Conservation (phyloP, 2,329 filamentous ascomycete genomes). For the Coniella vitis region DNA sequence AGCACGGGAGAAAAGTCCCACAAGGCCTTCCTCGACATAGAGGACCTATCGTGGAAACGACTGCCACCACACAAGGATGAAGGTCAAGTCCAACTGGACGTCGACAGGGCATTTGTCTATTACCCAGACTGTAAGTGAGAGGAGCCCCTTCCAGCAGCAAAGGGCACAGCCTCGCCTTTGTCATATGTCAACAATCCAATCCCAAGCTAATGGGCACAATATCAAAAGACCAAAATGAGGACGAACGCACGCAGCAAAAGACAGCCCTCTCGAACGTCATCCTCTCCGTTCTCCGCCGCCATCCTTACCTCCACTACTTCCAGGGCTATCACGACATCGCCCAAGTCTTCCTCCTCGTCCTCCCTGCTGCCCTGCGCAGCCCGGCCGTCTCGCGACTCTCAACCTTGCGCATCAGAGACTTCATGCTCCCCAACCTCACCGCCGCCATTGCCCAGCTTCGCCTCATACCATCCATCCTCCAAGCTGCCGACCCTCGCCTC, state of each 20-base stretch:
- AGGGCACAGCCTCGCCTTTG: not conserved
- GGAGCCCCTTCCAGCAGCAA: not conserved
- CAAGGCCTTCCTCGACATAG: conserved; percentile 17
- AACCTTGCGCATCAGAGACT: conserved; percentile 85
- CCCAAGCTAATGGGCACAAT: no score
- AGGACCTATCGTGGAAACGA: conserved; percentile 43
- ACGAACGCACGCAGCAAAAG: conserved; percentile 65
- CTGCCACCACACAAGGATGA: conserved; percentile 78
- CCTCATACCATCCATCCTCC: conserved; percentile 76
- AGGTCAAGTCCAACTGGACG: conserved; percentile 84
- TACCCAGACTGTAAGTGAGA: conserved; percentile 68
- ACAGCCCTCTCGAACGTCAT: conserved; percentile 74
- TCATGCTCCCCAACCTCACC: conserved; percentile 85
- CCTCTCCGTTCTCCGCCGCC: conserved; percentile 66
- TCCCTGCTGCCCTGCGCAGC: conserved; percentile 56
- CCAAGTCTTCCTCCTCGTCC: conserved; percentile 85
- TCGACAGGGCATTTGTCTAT: conserved; percentile 94
- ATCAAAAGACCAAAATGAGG: conserved; percentile 55
- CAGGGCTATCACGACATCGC: conserved; percentile 98
- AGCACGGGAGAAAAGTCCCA: conserved; percentile 16
- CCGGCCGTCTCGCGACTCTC: conserved; percentile 73
- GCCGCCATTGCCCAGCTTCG: conserved; percentile 80
- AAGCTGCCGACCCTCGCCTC: conserved; percentile 63
- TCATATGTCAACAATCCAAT: not conserved
- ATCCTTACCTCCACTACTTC: conserved; percentile 88